Base-by-base conservation (phyloP, 306 rosid genomes). In the Dryas octopetala region DNA sequence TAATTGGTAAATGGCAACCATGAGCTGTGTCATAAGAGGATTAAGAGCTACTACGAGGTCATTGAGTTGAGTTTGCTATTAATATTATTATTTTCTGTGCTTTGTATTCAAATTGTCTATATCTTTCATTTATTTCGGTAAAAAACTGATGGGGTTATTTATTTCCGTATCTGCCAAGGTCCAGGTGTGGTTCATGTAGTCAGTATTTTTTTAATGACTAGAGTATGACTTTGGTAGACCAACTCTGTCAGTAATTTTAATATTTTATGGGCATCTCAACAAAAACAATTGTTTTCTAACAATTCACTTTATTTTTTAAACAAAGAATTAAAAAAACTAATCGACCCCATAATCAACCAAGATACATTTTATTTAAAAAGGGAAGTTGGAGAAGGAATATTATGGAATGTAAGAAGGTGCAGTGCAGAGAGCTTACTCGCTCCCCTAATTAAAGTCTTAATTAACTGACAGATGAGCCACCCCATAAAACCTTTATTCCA, bases 221-320 rank as follows among this genome's bases (percentile, higher is more conserved):
- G 32, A 65, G 52, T 65, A 43, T 65, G 69, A 65, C 69, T 65
- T 65, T 44, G 51, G 52, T 65, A 65, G 28, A 65, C 69, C 69
- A 4, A n/a, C 52, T 44, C 69, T 9, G 49, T 46, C 9, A 14
- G 19, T 62, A 46, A 46, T 62, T 62, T 23, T 23, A 23, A 23
- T 23, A 23, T 23, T 23, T 62, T 14, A 14, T 62, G 66, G 66
- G 66, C 66, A 62, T 28, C n/a, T 6, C 38, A 32, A 32, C 38
- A 32, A 32, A 32, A 32, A 32, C 38, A 32, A 32, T 32, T 32
- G 38, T 32, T 32, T 32, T 32, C 38, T 32, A 32, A 32, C 3
- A 32, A 32, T 32, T 32, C 2, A 32, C 38, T 2, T 32, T 32
- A 32, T 32, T 32, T 32, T 32, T 32, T 32, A 32, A 32, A 32